These are phyloP conservation scores for Globisporangium splendens DNA, from an alignment of 352 stramenopile species.

Conservation along the genomic window DNA sequence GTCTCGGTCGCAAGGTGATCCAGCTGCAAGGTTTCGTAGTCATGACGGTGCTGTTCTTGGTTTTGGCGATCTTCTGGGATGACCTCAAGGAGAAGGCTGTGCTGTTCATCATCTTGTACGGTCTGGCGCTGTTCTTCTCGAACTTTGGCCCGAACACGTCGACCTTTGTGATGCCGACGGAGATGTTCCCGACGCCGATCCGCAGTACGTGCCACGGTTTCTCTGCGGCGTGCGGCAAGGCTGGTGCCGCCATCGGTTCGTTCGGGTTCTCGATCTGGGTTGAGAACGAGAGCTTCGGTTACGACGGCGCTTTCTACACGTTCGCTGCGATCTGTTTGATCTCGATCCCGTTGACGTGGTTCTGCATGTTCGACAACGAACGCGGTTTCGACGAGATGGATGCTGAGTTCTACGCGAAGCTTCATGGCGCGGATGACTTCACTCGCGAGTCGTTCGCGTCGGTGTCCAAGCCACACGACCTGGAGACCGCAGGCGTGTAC, in stretches of 20 bases:
- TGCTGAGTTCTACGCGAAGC: slow-evolving; percentile 40
- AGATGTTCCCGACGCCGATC: no score
- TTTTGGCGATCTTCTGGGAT: slow-evolving; percentile 55
- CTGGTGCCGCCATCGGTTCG: no score
- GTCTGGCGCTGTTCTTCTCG: no score
- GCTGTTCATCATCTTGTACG: slow-evolving; percentile 68
- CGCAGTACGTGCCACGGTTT: no score
- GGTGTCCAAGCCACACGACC: no score
- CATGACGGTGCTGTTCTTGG: slow-evolving; percentile 60
- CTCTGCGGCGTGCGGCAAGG: no score
- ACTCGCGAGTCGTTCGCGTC: slow-evolving; percentile 7
- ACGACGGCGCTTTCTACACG: slow-evolving; percentile 19
- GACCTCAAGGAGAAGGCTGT: slow-evolving; percentile 34
- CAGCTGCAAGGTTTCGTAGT: slow-evolving; percentile 64
- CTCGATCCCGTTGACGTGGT: slow-evolving; percentile 52
- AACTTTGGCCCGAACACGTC: no score
- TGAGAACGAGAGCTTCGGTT: no score
- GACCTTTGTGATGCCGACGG: no score
- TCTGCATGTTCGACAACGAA: slow-evolving; percentile 59
- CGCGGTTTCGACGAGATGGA: slow-evolving; percentile 51
- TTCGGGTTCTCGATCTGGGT: no score
- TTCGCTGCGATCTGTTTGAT: slow-evolving; percentile 44
- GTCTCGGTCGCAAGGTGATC: slow-evolving; percentile 60
- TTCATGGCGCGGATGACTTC: slow-evolving; percentile 31
- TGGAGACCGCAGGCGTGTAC: no score